Base-by-base conservation (phyloP, 192 early-diverging fungal species). In the Backusella tarrabulga region DNA sequence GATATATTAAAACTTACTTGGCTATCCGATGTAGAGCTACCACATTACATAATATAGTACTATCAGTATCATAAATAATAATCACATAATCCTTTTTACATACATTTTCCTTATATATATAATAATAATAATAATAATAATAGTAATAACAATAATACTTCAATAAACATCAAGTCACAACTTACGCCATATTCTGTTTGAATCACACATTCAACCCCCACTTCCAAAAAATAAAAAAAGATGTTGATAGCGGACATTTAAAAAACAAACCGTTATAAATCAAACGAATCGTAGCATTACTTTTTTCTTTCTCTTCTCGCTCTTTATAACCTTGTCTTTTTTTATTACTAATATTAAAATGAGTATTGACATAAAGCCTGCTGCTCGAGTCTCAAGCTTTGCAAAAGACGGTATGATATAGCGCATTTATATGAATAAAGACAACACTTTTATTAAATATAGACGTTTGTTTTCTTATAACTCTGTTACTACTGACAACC, bases 331-430 rank as follows among this genome's bases (percentile, higher is more conserved):
- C 17, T 34, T 36, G n/a, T 42, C 73, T 42, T 78, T 68, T 23
- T 71, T 6, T 34, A 72, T 71, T 67, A 56, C 35, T 67, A 1
- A 9, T 40, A 44, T 19, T 63, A 50, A 36, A 50, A 52, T 52
- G 50, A 40, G 50, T 17, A 19, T 50, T n/a, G 29, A 26, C 26
- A 63, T 81, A 42, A 42, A 67, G 21, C 80, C 80, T 3, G 70
- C 87, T 44, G 76, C 86, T 34, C 83, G 83, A 56, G 87, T 90
- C 42, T 83, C 87, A 34, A 79, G 86, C 71, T 87, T 90, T 71
- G 83, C 85, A 67, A 80, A 83, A 81, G 89, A 90, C 82, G 89
- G 89, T 89, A 74, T 40, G 26, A 15, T 46, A 36, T 23, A 14
- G 12, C 50, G 8, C 72, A 19, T 12, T 15, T n/a, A 23, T 63